These are phyloP conservation scores for Acacia crassicarpa DNA, from an alignment of 306 rosid genomes.

Conservation along the genomic window DNA sequence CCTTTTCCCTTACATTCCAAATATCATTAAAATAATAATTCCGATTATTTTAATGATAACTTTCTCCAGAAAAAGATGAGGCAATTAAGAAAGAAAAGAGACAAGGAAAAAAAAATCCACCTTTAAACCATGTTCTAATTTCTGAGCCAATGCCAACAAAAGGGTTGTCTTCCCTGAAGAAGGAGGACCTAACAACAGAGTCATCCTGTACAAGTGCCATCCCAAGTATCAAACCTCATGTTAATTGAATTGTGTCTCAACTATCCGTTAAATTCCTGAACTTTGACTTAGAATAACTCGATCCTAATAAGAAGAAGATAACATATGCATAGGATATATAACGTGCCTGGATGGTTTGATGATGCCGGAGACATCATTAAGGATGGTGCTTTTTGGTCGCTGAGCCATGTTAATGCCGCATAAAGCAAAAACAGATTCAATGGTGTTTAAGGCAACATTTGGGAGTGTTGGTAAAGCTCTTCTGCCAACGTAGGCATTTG, in stretches of 20 bases:
- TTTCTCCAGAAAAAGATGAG: constrained; percentile 4
- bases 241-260: no score
- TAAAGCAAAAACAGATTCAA: no score
- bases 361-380: constrained; percentile 76
- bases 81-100: neutral
- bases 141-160: constrained; percentile 84
- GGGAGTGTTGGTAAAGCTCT: constrained; percentile 65
- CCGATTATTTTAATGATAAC: neutral
- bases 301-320: no score
- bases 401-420: constrained; percentile 59
- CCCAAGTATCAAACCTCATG: neutral
- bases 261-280: no score
- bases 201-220: constrained; percentile 53
- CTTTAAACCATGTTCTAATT: constrained; percentile 64
- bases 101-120: constrained; percentile 22
- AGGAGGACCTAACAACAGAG: constrained; percentile 88
- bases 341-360: constrained; percentile 84
- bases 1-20: constrained; percentile 55
- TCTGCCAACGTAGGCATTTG: constrained; percentile 65
- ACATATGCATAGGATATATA: no score
- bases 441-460: no score
- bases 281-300: no score
- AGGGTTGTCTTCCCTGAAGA: constrained; percentile 97
- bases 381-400: constrained; percentile 75
- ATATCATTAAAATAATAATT: neutral